These are phyloP conservation scores for Syncephalastrum contaminatum DNA, from an alignment of 371 early-diverging fungal species.

Conservation along the genomic window DNA sequence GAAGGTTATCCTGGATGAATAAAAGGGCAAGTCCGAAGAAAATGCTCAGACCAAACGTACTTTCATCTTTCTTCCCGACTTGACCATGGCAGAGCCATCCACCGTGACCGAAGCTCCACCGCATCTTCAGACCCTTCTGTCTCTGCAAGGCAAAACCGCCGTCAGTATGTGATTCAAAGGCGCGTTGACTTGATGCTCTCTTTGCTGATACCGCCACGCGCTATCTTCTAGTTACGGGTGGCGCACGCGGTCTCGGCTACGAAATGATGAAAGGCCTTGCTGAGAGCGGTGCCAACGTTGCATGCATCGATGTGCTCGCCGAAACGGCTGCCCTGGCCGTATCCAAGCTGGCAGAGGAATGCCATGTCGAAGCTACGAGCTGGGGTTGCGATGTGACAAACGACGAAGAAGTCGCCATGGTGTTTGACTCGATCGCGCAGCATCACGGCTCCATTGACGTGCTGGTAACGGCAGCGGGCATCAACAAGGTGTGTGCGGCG, in stretches of 20 bases:
- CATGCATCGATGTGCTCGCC: slow-evolving; percentile 26
- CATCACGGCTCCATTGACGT: slow-evolving; percentile 17
- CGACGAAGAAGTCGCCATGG: slow-evolving; percentile 19
- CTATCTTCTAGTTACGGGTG: slow-evolving; percentile 31
- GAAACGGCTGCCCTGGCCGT: slow-evolving; percentile 18
- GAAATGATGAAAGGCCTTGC: slow-evolving; percentile 41
- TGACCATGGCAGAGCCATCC: too few relatives aligned
- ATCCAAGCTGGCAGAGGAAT: slow-evolving; percentile 15
- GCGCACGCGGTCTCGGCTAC: slow-evolving; percentile 40
- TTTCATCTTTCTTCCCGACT: too few relatives aligned
- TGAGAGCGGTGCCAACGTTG: slow-evolving; percentile 34
- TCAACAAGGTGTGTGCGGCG: slow-evolving; percentile 27
- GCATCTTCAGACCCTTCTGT: slow-evolving; percentile 22
- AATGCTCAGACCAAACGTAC: too few relatives aligned
- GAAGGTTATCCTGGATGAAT: too few relatives aligned
- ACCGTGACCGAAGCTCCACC: slow-evolving; percentile 11
- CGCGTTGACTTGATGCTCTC: not conserved
- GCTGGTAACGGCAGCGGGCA: slow-evolving; percentile 29
- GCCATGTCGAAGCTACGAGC: slow-evolving; percentile 19
- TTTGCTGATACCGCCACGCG: not conserved
- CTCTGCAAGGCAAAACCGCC: slow-evolving; percentile 38
- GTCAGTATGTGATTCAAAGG: slow-evolving; percentile 21
- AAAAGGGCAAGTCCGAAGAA: too few relatives aligned
- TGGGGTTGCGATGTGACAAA: slow-evolving; percentile 36
- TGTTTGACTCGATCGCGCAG: slow-evolving; percentile 23